Conservation (phyloP, 2,329 filamentous ascomycete genomes). For the Pseudopithomyces chartarum region DNA sequence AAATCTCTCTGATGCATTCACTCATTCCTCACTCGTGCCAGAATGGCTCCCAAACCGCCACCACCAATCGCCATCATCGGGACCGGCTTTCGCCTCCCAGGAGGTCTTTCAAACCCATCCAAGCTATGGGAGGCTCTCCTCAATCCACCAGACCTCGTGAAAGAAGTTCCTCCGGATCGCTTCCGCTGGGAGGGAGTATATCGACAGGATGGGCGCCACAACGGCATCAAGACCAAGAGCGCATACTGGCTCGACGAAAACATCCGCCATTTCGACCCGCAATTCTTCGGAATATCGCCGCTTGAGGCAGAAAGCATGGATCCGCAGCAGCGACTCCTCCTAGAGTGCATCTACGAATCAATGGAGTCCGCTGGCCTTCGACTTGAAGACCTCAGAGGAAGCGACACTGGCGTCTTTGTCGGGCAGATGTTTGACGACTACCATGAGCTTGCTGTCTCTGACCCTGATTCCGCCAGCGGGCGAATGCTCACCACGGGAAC, state of each 20-base stretch:
- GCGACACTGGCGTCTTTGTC: conserved; percentile 17
- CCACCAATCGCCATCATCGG: conserved; percentile 41
- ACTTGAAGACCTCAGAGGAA: conserved; percentile 13
- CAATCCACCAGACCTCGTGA: conserved; percentile 13
- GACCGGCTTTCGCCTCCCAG: conserved; percentile 42
- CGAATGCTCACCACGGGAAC: conserved; percentile 24
- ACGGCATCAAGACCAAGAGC: conserved; percentile 8
- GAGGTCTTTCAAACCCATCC: conserved; percentile 29
- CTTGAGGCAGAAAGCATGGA: conserved; percentile 28
- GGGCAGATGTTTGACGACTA: conserved; percentile 17
- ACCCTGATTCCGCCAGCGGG: conserved; percentile 1
- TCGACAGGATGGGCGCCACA: conserved; percentile 6
- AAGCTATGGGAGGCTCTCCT: conserved; percentile 18
- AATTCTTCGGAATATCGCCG: conserved; percentile 28
- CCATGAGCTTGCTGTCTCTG: conserved; percentile 16
- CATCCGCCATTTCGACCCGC: conserved; percentile 40
- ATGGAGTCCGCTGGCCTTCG: conserved; percentile 21
- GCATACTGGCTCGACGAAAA: conserved; percentile 25
- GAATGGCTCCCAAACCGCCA: not conserved
- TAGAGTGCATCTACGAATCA: conserved; percentile 3
- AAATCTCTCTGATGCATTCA: not conserved
- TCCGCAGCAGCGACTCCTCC: conserved; percentile 26
- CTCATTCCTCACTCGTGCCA: not conserved
- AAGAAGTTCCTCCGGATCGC: conserved; percentile 7
- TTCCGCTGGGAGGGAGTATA: conserved; percentile 4